Percentiles rank a stretch among this genome's conserved stretches.
Evolutionary conservation across 768 basidiomycete species (phyloP).

Genomic region (Porphyrellus cyaneotinctus): DNA sequence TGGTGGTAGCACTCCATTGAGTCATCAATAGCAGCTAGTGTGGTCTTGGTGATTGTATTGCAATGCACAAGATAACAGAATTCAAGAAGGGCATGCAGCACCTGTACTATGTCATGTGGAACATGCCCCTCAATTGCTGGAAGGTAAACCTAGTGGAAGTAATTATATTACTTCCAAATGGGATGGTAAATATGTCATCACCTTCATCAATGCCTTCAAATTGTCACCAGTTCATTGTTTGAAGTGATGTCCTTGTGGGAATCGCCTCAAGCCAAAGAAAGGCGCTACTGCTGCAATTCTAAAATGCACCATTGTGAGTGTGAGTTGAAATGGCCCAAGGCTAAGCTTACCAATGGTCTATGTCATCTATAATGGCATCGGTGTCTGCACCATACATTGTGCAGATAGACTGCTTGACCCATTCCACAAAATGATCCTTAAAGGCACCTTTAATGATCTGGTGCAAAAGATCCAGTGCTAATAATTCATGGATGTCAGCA

Average conservation of each 20-base stretch:
- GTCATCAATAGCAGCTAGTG: neutral
- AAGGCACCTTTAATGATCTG: neutral
- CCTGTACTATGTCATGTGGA: neutral
- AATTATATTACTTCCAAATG: too few species aligned
- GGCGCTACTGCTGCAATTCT: neutral
- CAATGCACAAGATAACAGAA: neutral
- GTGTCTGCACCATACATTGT: neutral
- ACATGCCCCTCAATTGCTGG: constrained; percentile 7
- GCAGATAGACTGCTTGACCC: neutral
- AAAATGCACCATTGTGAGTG: too few species aligned
- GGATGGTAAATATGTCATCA: too few species aligned
- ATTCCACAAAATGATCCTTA: neutral
- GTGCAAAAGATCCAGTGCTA: neutral
- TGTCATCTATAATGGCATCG: neutral
- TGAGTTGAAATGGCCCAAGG: too few species aligned
- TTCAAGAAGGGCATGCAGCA: neutral
- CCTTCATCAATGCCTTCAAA: neutral
- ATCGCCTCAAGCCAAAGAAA: neutral
- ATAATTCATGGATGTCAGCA: neutral
- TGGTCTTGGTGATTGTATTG: neutral
- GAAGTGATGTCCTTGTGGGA: neutral
- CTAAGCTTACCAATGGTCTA: neutral
- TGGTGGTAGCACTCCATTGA: neutral
- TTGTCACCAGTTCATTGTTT: neutral
- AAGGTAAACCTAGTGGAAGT: neutral